phyloP scores from a whole-genome alignment of 2,329 filamentous ascomycete genomes.

The Cladophialophora chaetospira region DNA sequence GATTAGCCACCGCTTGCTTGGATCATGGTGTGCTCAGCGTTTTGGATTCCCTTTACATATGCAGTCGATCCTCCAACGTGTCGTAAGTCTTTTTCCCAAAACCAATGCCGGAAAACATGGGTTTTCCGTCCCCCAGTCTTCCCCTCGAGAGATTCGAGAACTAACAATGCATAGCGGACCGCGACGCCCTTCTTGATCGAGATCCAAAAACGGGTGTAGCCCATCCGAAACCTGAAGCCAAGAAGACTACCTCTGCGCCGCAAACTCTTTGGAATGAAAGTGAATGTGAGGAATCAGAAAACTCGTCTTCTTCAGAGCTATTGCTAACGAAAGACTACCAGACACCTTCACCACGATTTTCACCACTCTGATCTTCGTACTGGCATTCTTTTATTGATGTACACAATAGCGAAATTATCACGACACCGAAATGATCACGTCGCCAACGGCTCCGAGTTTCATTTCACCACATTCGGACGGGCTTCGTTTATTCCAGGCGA shows the following conservation, averaged over 20 bases:
- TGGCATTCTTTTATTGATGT: constrained; percentile 17
- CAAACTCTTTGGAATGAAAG: constrained; percentile 60
- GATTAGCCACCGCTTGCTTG: constrained; percentile 60
- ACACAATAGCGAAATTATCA: constrained; percentile 14
- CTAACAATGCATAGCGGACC: too few species aligned
- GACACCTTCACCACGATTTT: constrained; percentile 54
- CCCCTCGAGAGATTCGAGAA: too few species aligned
- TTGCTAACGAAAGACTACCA: too few species aligned
- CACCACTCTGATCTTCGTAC: constrained; percentile 38
- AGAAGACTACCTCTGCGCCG: constrained; percentile 58
- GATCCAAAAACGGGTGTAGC: constrained; percentile 56
- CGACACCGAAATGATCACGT: constrained; percentile 16
- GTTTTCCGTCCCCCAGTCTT: too few species aligned
- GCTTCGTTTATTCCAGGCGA: background rate
- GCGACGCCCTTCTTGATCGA: constrained; percentile 58
- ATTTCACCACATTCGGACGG: constrained; percentile 3
- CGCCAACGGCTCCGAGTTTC: constrained; percentile 9
- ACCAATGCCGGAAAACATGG: too few species aligned
- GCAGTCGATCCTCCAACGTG: constrained; percentile 62
- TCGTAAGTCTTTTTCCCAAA: too few species aligned
- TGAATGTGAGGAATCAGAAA: too few species aligned
- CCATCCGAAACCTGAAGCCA: constrained; percentile 49
- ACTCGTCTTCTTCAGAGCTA: too few species aligned
- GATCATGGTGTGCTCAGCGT: constrained; percentile 56
- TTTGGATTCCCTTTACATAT: constrained; percentile 63